Conservation (phyloP, 176 grass and related monocot genomes). For the Aegilops tauschii region DNA sequence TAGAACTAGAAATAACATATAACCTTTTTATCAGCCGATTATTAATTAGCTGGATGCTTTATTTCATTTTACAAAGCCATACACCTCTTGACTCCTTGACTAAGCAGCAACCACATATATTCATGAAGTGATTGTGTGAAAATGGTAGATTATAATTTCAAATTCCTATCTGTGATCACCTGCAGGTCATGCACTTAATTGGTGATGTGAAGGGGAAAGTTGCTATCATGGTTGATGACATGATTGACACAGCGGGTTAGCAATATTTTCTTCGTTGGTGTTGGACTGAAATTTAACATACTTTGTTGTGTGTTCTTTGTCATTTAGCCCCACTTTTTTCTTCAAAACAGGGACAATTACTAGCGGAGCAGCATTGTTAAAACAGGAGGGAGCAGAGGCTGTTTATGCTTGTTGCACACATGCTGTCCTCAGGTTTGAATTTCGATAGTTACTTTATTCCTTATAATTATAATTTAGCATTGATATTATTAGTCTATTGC, state of each 20-base stretch:
- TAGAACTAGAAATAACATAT: background rate
- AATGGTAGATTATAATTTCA: background rate
- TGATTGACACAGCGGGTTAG: slow-evolving; percentile 97
- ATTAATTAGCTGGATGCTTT: background rate
- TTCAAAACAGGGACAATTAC: slow-evolving; percentile 72
- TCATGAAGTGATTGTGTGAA: background rate
- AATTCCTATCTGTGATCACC: background rate
- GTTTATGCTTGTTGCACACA: slow-evolving; percentile 98
- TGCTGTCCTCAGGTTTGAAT: slow-evolving; percentile 98
- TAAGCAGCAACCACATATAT: background rate
- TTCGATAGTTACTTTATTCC: slow-evolving; percentile 24
- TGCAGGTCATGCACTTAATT: slow-evolving; percentile 97
- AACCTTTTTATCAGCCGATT: background rate
- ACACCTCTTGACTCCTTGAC: background rate
- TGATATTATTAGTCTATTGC: background rate
- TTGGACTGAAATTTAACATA: background rate
- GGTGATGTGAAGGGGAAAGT: slow-evolving; percentile 97
- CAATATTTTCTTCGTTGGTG: background rate
- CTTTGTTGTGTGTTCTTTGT: background rate
- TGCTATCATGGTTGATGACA: slow-evolving; percentile 93
- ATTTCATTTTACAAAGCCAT: background rate
- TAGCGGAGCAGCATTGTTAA: slow-evolving; percentile 78
- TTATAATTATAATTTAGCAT: background rate
- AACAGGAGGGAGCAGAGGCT: slow-evolving; percentile 87
- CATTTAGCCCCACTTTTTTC: background rate